Evolutionary conservation across 2,329 filamentous ascomycete genomes (phyloP).

Genomic region (Moelleriella libera): DNA sequence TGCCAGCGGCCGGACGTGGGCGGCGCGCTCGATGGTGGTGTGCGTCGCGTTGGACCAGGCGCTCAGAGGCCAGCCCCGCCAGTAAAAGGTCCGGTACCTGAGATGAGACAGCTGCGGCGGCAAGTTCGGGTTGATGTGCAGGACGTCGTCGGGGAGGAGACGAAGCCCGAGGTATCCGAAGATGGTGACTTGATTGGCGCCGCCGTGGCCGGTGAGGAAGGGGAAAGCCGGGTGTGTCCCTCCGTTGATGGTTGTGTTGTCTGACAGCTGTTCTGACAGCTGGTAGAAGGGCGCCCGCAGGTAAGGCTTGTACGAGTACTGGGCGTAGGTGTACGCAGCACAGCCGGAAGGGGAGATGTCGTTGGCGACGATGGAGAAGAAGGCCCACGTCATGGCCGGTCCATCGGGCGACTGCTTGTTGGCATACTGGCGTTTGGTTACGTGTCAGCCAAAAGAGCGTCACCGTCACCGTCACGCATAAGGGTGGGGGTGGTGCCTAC

Average conservation of each 20-base stretch:
- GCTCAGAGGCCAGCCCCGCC: slow-evolving; percentile 11
- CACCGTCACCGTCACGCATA: slow-evolving; percentile 29
- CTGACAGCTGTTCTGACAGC: slow-evolving; percentile 53
- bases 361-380: slow-evolving; percentile 54
- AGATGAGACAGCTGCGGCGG: slow-evolving; percentile 42
- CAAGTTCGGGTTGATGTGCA: slow-evolving; percentile 45
- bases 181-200: slow-evolving; percentile 51
- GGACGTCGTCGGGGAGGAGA: slow-evolving; percentile 38
- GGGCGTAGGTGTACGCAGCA: slow-evolving; percentile 51
- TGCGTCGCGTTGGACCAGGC: slow-evolving; percentile 12
- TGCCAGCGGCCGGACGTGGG: slow-evolving; percentile 23
- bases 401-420: slow-evolving; percentile 35
- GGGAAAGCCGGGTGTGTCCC: slow-evolving; percentile 43
- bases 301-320: slow-evolving; percentile 50
- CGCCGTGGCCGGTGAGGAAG: slow-evolving; percentile 58
- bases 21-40: slow-evolving; percentile 11
- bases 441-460: background rate
- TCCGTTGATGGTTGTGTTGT: slow-evolving; percentile 45
- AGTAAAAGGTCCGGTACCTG: slow-evolving; percentile 13
- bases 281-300: slow-evolving; percentile 54
- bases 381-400: slow-evolving; percentile 60
- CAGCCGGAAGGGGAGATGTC: slow-evolving; percentile 53
- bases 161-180: slow-evolving; percentile 56
- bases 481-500: slow-evolving; percentile 27
- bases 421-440: slow-evolving; percentile 17